These are phyloP conservation scores for Auxenochlorella pyrenoidosa DNA, from an alignment of 139 green algal genomes.

Conservation along the genomic window DNA sequence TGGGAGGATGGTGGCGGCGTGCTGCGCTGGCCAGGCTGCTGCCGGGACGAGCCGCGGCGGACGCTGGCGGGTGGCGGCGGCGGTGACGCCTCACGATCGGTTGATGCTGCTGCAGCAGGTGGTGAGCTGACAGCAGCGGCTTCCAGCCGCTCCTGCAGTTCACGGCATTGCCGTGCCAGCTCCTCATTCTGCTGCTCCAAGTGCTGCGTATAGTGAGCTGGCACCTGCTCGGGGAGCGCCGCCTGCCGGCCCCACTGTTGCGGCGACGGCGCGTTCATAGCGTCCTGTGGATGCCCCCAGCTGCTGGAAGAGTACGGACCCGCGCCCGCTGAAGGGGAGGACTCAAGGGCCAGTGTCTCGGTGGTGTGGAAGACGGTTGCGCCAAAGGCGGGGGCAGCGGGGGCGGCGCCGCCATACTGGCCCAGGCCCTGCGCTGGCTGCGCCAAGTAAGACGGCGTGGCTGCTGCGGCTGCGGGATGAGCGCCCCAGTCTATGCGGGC, in stretches of 20 bases:
- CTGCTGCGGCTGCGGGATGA: background rate
- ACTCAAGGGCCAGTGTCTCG: background rate
- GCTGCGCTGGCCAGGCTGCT: background rate
- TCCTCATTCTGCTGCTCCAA: conserved; percentile 17
- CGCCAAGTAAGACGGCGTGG: background rate
- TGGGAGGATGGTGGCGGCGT: background rate
- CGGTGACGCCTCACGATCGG: background rate
- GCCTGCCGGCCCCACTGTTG: background rate
- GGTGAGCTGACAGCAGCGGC: background rate
- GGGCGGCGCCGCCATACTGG: background rate
- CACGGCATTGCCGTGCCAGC: background rate
- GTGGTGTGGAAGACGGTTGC: background rate
- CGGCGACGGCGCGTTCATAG: no score
- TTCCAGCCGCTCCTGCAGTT: conserved; percentile 5
- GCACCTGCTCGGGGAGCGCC: background rate
- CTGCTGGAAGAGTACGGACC: no score
- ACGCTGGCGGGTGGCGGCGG: background rate
- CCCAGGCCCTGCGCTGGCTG: no score
- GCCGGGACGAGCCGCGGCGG: background rate
- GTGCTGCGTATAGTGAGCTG: background rate
- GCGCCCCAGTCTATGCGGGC: background rate
- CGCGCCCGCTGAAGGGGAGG: background rate
- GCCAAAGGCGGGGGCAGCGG: background rate
- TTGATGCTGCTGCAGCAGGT: background rate
- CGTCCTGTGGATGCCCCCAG: background rate